Conservation (phyloP, 345 rosid species). For the Boechera divaricarpa region DNA sequence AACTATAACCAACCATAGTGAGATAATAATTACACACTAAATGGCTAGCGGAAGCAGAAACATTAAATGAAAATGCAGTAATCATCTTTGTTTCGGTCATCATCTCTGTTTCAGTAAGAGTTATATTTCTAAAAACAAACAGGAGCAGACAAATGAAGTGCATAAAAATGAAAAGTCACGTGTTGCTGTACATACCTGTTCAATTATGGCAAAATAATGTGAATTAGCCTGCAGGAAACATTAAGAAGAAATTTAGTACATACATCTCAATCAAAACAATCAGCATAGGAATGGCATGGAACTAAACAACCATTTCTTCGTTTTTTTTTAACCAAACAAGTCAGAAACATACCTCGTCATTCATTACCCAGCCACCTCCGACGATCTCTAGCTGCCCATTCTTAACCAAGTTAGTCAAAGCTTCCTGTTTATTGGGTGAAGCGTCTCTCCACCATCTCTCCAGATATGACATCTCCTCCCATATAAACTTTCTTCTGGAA, state of each 20-base stretch:
- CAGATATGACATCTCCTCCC: conserved; percentile 99
- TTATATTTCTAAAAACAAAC: conserved; percentile 12
- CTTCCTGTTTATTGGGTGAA: conserved; percentile 62
- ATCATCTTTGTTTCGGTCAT: neutral
- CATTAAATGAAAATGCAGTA: conserved; percentile 13
- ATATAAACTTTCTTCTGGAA: conserved; percentile 82
- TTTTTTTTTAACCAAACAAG: neutral
- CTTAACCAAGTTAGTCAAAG: conserved; percentile 73
- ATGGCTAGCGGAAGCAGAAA: conserved; percentile 17
- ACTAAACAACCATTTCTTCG: neutral
- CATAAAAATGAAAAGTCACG: conserved; percentile 1
- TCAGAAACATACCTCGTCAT: conserved; percentile 77
- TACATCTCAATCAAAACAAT: conserved; percentile 26
- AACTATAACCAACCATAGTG: conserved; percentile 28
- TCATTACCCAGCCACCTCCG: conserved; percentile 99
- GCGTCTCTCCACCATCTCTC: conserved; percentile 99
- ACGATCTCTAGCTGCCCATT: conserved; percentile 97
- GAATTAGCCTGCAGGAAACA: conserved; percentile 89
- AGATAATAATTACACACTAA: conserved; percentile 25
- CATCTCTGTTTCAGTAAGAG: neutral
- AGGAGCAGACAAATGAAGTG: conserved; percentile 2
- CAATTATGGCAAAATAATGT: conserved; percentile 92
- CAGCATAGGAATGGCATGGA: neutral
- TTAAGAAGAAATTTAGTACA: conserved; percentile 33
- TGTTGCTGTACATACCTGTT: conserved; percentile 62